phyloP scores from a whole-genome alignment of 768 basidiomycete genomes.

The Chalciporus pseudorubinellus region DNA sequence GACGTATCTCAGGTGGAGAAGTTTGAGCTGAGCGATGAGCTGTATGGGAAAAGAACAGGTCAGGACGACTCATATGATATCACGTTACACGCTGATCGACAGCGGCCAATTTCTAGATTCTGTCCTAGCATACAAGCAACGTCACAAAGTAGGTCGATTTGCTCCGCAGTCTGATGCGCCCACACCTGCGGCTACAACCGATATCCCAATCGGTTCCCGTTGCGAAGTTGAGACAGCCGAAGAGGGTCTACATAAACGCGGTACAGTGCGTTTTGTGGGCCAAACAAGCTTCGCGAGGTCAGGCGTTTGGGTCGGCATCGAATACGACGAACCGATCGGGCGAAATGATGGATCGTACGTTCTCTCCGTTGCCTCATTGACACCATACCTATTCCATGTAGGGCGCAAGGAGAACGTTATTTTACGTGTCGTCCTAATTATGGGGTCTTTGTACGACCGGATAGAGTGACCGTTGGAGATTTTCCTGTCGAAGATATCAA shows the following conservation, averaged over 20 bases:
- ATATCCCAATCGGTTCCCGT: constrained; percentile 68
- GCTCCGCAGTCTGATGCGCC: constrained; percentile 49
- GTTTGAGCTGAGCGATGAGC: constrained; percentile 81
- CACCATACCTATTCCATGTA: constrained; percentile 28
- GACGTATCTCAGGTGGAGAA: constrained; percentile 89
- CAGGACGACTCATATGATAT: not conserved
- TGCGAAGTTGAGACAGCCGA: constrained; percentile 80
- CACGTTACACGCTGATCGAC: not conserved
- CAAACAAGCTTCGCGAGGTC: constrained; percentile 65
- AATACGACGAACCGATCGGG: constrained; percentile 89
- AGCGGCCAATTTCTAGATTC: constrained; percentile 54
- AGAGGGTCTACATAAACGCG: constrained; percentile 70
- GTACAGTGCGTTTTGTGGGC: constrained; percentile 85
- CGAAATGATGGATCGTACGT: constrained; percentile 95
- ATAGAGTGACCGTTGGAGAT: constrained; percentile 79
- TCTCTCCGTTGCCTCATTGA: not conserved
- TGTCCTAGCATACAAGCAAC: constrained; percentile 85
- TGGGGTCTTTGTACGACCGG: constrained; percentile 85
- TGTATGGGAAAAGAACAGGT: constrained; percentile 83
- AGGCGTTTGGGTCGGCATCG: constrained; percentile 76
- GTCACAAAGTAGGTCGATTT: constrained; percentile 86
- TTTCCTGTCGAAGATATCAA: constrained; percentile 82
- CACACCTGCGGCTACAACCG: constrained; percentile 28
- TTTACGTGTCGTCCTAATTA: constrained; percentile 76
- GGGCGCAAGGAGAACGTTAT: constrained; percentile 83